Percentiles rank a stretch among this genome's conserved stretches.
Conservation (phyloP, 768 basidiomycete species). For the Pseudohyphozyma bogoriensis region DNA sequence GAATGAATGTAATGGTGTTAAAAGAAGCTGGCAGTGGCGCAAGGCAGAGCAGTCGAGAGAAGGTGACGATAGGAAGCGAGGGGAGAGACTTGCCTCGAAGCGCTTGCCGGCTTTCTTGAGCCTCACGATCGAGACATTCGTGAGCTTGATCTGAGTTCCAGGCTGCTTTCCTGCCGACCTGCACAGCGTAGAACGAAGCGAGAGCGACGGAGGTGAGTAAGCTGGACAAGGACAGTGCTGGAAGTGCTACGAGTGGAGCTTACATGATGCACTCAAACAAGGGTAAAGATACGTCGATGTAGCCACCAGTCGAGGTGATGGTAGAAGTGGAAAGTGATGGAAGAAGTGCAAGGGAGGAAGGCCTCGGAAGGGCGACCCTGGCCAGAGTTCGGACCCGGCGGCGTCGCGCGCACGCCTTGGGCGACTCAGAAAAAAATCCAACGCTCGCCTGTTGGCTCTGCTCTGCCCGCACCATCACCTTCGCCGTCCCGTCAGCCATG, state of each 20-base stretch:
- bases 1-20: not conserved
- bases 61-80: not conserved
- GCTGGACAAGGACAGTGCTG: not conserved
- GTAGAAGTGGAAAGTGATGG: not conserved
- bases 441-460: no score
- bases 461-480: no score
- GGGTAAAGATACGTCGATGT: not conserved
- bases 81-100: conserved; percentile 64
- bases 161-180: conserved; percentile 32
- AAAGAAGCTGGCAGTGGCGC: not conserved
- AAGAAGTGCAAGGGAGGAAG: no score
- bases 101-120: conserved; percentile 95
- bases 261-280: no score
- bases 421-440: no score
- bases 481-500: no score
- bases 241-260: no score
- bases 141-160: conserved; percentile 54
- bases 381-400: no score
- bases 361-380: no score
- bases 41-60: not conserved
- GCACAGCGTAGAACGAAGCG: not conserved
- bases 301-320: not conserved
- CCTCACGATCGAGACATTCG: conserved; percentile 92
- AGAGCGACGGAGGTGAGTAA: not conserved
- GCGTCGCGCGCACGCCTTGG: no score